phyloP scores from a whole-genome alignment of 495 filamentous ascomycete genomes.

The Penicillium goetzii region DNA sequence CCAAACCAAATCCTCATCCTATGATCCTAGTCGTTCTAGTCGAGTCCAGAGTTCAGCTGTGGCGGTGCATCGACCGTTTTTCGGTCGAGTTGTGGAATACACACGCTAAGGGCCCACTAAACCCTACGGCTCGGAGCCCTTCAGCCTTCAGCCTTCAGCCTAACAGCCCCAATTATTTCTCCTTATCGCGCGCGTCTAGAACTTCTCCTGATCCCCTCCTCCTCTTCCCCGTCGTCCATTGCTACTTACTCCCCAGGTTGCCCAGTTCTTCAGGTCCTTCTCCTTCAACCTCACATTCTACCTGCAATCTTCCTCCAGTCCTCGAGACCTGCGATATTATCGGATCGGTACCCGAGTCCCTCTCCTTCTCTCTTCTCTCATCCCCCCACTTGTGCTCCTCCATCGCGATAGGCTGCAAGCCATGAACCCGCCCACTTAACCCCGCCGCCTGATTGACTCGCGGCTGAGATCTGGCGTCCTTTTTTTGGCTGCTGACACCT shows the following conservation, averaged over 20 bases:
- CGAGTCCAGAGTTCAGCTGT: constrained; percentile 12
- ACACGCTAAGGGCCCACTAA: constrained; percentile 29
- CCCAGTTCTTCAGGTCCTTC: neutral
- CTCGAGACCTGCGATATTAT: neutral
- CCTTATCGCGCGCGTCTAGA: constrained; percentile 30
- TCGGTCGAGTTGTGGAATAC: neutral
- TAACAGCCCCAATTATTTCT: neutral
- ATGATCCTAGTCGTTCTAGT: too few relatives aligned
- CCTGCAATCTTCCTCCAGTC: neutral
- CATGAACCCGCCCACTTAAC: constrained; percentile 5
- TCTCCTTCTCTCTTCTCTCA: neutral
- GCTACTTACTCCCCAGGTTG: neutral
- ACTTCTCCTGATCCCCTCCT: constrained; percentile 1
- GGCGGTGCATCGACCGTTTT: constrained; percentile 23
- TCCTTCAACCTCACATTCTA: neutral
- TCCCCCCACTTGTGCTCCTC: neutral
- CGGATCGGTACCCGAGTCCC: neutral
- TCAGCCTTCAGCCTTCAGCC: neutral
- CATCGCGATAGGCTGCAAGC: constrained; percentile 9
- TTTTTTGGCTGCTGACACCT: constrained; percentile 13
- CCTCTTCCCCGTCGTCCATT: neutral
- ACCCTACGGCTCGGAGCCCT: constrained; percentile 19
- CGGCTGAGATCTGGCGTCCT: constrained; percentile 19
- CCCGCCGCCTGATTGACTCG: constrained; percentile 16
- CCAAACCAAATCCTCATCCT: neutral